These are phyloP conservation scores for Cajanus cajan DNA, from an alignment of 306 rosid genomes.

Conservation along the genomic window DNA sequence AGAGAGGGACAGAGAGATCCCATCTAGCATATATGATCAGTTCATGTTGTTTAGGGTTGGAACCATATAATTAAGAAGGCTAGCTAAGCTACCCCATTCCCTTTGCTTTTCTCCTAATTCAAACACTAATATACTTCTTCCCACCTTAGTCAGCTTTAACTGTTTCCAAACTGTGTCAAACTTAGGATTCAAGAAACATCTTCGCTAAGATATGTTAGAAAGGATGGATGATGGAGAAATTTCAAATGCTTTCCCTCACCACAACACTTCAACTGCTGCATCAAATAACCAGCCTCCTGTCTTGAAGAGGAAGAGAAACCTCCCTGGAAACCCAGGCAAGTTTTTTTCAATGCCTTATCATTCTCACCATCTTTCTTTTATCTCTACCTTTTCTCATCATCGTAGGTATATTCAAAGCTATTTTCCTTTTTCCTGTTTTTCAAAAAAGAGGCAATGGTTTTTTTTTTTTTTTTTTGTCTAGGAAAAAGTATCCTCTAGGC, in stretches of 20 bases:
- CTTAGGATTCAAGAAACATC: constrained; percentile 22
- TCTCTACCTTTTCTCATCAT: neutral
- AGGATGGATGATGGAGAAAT: constrained; percentile 55
- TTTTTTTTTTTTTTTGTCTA: neutral
- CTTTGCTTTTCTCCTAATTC: constrained; percentile 35
- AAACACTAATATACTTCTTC: constrained; percentile 6
- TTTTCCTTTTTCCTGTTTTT: neutral
- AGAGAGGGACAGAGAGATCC: constrained; percentile 47
- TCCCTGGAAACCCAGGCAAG: constrained; percentile 89
- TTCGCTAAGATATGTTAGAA: constrained; percentile 8
- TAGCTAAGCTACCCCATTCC: constrained; percentile 36
- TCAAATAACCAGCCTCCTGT: constrained; percentile 43
- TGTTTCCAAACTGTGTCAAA: constrained; percentile 31
- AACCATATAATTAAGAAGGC: constrained; percentile 37
- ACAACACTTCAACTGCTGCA: constrained; percentile 14
- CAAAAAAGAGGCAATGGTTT: neutral
- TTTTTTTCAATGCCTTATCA: neutral
- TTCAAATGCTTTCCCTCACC: constrained; percentile 38
- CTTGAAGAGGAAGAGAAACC: constrained; percentile 80
- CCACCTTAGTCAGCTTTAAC: constrained; percentile 22
- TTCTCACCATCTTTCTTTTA: neutral
- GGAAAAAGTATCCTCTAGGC: too few relatives aligned
- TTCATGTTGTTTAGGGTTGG: constrained; percentile 49
- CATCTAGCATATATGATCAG: constrained; percentile 50
- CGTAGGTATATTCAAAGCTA: constrained; percentile 37